Conservation (phyloP, 441 rosid species). For the Bruguiera hainesii region DNA sequence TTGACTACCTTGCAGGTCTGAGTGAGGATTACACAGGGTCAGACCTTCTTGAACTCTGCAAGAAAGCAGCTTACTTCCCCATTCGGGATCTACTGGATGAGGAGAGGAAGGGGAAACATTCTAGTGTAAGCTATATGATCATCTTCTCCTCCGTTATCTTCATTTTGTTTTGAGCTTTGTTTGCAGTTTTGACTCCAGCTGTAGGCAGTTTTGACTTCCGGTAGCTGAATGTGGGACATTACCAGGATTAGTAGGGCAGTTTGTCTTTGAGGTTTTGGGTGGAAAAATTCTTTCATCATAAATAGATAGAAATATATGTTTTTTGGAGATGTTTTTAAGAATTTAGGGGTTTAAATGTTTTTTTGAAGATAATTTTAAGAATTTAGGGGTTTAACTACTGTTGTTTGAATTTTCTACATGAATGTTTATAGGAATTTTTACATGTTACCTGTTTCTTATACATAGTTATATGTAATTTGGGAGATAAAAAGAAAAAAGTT, state of each 20-base stretch:
- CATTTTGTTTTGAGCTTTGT: no score
- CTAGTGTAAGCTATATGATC: constrained; percentile 44
- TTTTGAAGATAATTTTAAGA: no score
- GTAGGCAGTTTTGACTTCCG: neutral
- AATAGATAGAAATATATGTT: neutral
- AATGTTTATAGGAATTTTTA: neutral
- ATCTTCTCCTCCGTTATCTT: neutral
- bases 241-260: neutral
- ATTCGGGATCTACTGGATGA: constrained; percentile 77
- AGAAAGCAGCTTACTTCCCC: constrained; percentile 91
- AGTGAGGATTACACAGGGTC: constrained; percentile 89
- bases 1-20: constrained; percentile 56
- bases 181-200: no score
- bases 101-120: constrained; percentile 65
- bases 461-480: neutral
- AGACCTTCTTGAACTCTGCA: constrained; percentile 90
- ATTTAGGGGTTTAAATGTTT: neutral
- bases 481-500: neutral
- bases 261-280: neutral
- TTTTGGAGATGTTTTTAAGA: neutral
- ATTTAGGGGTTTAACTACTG: neutral
- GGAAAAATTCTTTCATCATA: neutral
- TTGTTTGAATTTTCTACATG: neutral
- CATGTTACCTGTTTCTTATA: neutral
- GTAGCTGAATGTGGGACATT: neutral